Evolutionary conservation across 73 alveolate genomes (phyloP).

Genomic region (Strombidium stylifer): DNA sequence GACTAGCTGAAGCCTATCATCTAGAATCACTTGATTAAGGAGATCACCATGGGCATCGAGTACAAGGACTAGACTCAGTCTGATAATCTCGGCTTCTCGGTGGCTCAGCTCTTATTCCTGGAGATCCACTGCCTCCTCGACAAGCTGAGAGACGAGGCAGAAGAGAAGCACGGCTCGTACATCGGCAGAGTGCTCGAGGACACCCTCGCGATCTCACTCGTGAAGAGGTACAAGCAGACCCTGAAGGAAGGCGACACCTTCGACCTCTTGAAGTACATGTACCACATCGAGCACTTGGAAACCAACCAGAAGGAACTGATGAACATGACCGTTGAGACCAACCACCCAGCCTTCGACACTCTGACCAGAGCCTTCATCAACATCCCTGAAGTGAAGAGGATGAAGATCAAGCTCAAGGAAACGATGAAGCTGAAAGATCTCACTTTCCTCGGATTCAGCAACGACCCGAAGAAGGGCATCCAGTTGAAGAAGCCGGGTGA

Average conservation of each 20-base stretch:
- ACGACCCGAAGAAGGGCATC: neutral
- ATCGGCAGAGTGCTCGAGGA: neutral
- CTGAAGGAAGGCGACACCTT: neutral
- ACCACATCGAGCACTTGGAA: neutral
- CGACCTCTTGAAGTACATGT: slow-evolving; percentile 10
- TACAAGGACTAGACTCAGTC: too few species aligned
- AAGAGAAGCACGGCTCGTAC: too few species aligned
- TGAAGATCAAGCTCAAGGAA: slow-evolving; percentile 1
- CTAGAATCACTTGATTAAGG: too few species aligned
- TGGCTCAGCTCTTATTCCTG: neutral
- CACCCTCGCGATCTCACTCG: slow-evolving; percentile 2
- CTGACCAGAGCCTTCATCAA: neutral
- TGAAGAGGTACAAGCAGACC: slow-evolving; percentile 3
- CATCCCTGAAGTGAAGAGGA: neutral
- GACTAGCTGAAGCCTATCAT: too few species aligned
- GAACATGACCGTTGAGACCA: slow-evolving; percentile 1
- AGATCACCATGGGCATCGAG: too few species aligned
- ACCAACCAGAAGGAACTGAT: neutral
- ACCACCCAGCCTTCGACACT: slow-evolving; percentile 15
- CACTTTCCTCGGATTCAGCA: neutral
- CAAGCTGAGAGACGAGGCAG: neutral
- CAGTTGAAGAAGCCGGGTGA: neutral
- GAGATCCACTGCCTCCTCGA: neutral
- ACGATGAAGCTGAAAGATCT: slow-evolving; percentile 14
- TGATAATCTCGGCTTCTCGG: too few species aligned